Base-by-base conservation (phyloP, 108 stramenopile species). In the Fistulifera pelliculosa region DNA sequence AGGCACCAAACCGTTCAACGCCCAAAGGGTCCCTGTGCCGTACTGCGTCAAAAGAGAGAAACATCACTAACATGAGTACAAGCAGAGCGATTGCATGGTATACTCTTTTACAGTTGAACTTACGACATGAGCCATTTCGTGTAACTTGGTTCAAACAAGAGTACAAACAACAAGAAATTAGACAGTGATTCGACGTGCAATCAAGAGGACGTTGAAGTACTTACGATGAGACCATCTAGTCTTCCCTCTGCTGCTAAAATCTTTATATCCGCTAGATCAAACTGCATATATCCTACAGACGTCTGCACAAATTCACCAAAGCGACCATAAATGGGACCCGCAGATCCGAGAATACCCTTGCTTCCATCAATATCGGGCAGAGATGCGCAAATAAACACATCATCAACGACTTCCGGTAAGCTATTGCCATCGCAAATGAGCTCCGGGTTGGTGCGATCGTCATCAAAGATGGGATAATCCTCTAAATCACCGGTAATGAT, bases 71-170 rank as follows among this genome's bases (percentile, higher is more conserved):
- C 11, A 11, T 21, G 11, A 17, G 2, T 21, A 45, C 44, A 4
- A 11, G 7, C 21, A 21, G 11, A 21, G 19, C 11, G 44, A 45
- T 4, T 8, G 14, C 14, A 10, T 13, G 7, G 11, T 8, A 17
- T 11, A 45, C 11, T 2, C 5, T 45, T 21, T 21, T 45, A 35
- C 3, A 35, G 8, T 5, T 5, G 4, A 45, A 45, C 44, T 45
- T 11, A 45, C 44, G 7, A 45, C 44, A 11, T 45, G 44, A 5
- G 44, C 44, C 44, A 45, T 45, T 45, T 45, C 44, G 11, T 45
- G 44, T 11, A 45, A 45, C 44, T 45, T 4, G 12, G 14, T 3
- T 35, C 31, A 35, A 35, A 35, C 7, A 21, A 45, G 44, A 45
- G 7, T 4, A 45, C 2, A 11, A 45, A 11, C 19, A 21, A 11